Conservation (phyloP, 148 eudicot species). For the Vaccinium corymbosum region DNA sequence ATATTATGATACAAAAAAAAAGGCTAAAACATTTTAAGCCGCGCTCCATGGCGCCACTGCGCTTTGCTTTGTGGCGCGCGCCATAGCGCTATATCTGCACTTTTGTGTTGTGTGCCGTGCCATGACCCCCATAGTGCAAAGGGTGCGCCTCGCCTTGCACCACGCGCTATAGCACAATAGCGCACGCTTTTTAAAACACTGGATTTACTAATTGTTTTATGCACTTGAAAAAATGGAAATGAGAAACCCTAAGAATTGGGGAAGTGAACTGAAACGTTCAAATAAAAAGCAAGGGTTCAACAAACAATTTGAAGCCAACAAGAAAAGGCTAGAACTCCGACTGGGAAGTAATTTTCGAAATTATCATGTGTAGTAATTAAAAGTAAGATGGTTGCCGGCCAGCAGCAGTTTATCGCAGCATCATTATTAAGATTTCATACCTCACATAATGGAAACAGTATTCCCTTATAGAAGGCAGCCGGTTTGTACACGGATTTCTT, state of each 20-base stretch:
- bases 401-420: not conserved
- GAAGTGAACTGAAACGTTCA: not conserved
- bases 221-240: not conserved
- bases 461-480: conserved; percentile 94
- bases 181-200: no score
- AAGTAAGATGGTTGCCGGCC: not conserved
- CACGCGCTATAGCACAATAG: no score
- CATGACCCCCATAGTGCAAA: no score
- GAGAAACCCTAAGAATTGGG: not conserved
- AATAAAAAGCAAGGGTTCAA: not conserved
- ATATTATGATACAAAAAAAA: no score
- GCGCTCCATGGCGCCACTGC: no score
- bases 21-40: no score
- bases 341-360: not conserved
- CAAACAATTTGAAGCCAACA: not conserved
- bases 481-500: conserved; percentile 87
- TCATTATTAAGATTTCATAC: conserved; percentile 28
- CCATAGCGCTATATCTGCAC: no score
- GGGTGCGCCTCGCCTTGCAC: no score
- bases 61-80: no score
- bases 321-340: not conserved
- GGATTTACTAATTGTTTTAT: not conserved
- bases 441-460: conserved; percentile 83
- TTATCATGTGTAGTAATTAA: not conserved
- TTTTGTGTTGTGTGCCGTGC: no score